Percentiles rank a stretch among this genome's conserved stretches.
Conservation (phyloP, 2,329 filamentous ascomycete species). For the Zarea fungicola region DNA sequence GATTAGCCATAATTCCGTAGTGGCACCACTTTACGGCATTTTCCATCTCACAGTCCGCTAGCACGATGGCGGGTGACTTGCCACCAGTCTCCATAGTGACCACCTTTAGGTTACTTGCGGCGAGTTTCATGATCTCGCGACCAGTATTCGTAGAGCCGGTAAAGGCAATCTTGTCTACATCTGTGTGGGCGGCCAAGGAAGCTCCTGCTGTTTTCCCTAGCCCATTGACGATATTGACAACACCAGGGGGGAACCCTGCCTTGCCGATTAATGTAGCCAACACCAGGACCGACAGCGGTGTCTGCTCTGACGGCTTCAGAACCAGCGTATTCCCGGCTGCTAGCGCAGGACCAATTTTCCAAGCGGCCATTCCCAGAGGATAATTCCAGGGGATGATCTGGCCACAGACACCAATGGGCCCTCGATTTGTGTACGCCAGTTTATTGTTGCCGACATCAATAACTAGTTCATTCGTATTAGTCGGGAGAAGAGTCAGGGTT, state of each 20-base stretch:
- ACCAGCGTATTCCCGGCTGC: slow-evolving; percentile 60
- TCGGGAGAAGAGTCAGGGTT: slow-evolving; percentile 62
- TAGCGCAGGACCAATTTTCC: slow-evolving; percentile 71
- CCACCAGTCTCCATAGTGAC: slow-evolving; percentile 64
- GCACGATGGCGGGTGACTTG: slow-evolving; percentile 60
- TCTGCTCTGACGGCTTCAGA: slow-evolving; percentile 63
- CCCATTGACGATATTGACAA: slow-evolving; percentile 72
- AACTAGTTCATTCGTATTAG: no score
- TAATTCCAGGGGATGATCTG: slow-evolving; percentile 75
- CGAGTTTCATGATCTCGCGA: slow-evolving; percentile 70
- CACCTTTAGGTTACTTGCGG: slow-evolving; percentile 60
- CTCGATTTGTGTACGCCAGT: slow-evolving; percentile 69
- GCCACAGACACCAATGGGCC: slow-evolving; percentile 72
- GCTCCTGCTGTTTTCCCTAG: slow-evolving; percentile 63
- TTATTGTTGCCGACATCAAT: no score
- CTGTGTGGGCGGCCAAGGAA: slow-evolving; percentile 61
- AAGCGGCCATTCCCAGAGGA: slow-evolving; percentile 44
- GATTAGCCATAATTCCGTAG: slow-evolving; percentile 51
- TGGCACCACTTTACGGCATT: slow-evolving; percentile 59
- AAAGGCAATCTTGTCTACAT: slow-evolving; percentile 73
- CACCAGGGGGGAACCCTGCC: slow-evolving; percentile 72
- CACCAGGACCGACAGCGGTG: slow-evolving; percentile 59
- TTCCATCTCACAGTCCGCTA: slow-evolving; percentile 60
- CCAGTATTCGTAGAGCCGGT: slow-evolving; percentile 71
- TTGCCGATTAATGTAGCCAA: slow-evolving; percentile 63